phyloP scores from a whole-genome alignment of 2,329 filamentous ascomycete genomes.

The Ophiostoma sp. region DNA sequence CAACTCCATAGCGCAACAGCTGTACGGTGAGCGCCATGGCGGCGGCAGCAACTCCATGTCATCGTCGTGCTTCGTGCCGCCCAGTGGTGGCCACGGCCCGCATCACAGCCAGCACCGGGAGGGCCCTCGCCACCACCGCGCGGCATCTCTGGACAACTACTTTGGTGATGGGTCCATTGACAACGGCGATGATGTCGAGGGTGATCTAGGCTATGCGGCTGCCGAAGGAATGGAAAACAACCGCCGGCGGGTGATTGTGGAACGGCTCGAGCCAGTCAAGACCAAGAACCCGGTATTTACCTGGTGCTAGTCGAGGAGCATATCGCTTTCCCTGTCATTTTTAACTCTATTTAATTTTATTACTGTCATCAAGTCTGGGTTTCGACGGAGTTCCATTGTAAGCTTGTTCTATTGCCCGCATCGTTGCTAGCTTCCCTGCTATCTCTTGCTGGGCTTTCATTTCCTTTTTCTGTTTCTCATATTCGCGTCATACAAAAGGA shows the following conservation, averaged over 20 bases:
- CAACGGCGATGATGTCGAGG: slow-evolving; percentile 79
- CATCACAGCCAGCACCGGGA: not conserved
- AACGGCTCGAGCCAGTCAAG: slow-evolving; percentile 92
- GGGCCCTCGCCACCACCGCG: slow-evolving; percentile 17
- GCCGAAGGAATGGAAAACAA: slow-evolving; percentile 91
- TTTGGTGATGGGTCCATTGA: slow-evolving; percentile 53
- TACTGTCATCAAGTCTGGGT: not conserved
- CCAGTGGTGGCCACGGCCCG: not conserved
- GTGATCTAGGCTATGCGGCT: slow-evolving; percentile 89
- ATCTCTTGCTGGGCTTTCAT: not conserved
- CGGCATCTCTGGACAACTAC: slow-evolving; percentile 27
- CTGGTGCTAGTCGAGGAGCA: slow-evolving; percentile 66
- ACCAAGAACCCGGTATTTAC: slow-evolving; percentile 93
- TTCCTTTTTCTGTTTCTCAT: not conserved
- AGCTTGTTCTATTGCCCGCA: not conserved
- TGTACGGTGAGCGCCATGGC: slow-evolving; percentile 38
- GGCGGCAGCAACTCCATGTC: slow-evolving; percentile 15
- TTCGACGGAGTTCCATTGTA: not conserved
- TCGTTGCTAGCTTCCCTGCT: not conserved
- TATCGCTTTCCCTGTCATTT: not conserved
- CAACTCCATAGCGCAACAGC: slow-evolving; percentile 48
- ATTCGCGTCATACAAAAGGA: too few species aligned
- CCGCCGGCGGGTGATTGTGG: slow-evolving; percentile 90
- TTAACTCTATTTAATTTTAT: not conserved
- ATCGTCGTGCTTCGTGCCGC: slow-evolving; percentile 8